These are phyloP conservation scores for Agrocybe pediades DNA, from an alignment of 768 basidiomycete species.

Conservation along the genomic window DNA sequence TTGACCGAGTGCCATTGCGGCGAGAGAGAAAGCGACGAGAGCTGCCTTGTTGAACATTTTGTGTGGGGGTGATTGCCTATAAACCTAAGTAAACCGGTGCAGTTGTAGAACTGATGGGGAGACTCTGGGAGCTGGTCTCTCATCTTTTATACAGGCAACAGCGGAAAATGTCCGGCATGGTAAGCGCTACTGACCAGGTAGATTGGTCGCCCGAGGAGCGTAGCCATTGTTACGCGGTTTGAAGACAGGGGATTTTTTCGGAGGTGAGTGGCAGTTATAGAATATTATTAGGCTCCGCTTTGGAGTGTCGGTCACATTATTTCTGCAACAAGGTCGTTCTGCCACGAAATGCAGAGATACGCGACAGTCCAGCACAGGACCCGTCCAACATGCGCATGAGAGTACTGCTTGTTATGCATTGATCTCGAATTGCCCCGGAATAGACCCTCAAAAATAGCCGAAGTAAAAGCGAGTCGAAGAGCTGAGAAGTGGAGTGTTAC, in stretches of 20 bases:
- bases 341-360: too few relatives aligned
- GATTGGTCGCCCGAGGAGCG: not conserved
- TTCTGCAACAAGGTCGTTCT: too few relatives aligned
- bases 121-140: not conserved
- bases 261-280: not conserved
- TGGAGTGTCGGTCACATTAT: not conserved
- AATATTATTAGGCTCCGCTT: not conserved
- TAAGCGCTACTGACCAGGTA: not conserved
- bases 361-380: too few relatives aligned
- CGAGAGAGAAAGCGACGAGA: constrained; percentile 39
- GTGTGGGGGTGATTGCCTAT: not conserved
- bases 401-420: too few relatives aligned
- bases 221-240: not conserved
- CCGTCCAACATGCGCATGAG: too few relatives aligned
- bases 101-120: not conserved
- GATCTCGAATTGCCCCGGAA: not conserved
- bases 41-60: constrained; percentile 40
- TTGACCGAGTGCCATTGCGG: constrained; percentile 49
- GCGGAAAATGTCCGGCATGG: not conserved
- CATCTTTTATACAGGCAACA: not conserved
- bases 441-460: not conserved
- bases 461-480: not conserved
- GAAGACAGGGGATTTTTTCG: not conserved
- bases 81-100: not conserved
- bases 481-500: not conserved